Percentiles rank a stretch among this genome's conserved stretches.
phyloP scores from a whole-genome alignment of 139 green algal genomes.

The Chlamydomonas urium region DNA sequence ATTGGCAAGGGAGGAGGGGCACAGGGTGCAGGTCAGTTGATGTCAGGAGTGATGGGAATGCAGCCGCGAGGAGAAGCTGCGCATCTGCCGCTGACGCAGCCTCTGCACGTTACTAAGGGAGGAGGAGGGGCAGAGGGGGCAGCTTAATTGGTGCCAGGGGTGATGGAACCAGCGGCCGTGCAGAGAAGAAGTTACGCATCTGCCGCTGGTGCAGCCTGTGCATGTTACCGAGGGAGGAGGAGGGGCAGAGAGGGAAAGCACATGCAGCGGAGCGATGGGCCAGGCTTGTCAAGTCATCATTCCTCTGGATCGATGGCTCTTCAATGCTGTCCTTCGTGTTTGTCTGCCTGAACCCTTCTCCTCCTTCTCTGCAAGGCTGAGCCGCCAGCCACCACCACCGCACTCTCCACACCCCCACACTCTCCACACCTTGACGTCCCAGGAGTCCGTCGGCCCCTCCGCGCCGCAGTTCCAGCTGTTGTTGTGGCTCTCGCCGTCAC shows the following conservation, averaged over 20 bases:
- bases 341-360: too few species aligned
- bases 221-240: neutral
- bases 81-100: constrained; percentile 18
- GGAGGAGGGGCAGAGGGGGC: constrained; percentile 11
- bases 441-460: constrained; percentile 76
- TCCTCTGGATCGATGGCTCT: too few species aligned
- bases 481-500: constrained; percentile 95
- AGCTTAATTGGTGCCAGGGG: too few species aligned
- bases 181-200: constrained; percentile 81
- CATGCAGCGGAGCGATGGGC: too few species aligned
- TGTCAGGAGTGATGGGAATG: too few species aligned
- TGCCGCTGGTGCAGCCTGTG: constrained; percentile 64
- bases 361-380: too few species aligned
- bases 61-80: constrained; percentile 89
- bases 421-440: constrained; percentile 23
- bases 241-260: too few species aligned
- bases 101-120: constrained; percentile 32
- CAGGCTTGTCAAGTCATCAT: too few species aligned
- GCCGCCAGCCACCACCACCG: too few species aligned
- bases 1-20: neutral
- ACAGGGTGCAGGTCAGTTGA: neutral
- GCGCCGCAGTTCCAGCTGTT: constrained; percentile 95
- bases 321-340: too few species aligned
- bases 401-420: too few species aligned
- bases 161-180: constrained; percentile 81